Evolutionary conservation across 257 asterid genomes (phyloP), one percentile per base, ranked within the genome.

Genomic region (Eustoma russellianum): DNA sequence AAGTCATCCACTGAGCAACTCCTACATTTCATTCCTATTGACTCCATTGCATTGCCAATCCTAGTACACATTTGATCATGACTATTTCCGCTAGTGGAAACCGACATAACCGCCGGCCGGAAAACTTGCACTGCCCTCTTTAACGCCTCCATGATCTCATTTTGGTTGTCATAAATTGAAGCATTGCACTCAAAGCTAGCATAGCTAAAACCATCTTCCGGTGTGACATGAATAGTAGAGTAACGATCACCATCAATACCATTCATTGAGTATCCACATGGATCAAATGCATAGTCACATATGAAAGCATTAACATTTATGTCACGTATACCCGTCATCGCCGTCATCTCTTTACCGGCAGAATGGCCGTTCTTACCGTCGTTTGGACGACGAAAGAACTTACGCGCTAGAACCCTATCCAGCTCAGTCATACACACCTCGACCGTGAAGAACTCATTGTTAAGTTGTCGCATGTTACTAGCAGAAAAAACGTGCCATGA

Each of bases 191-290:
- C 98, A 56, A 66, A 92, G 58, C 99, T 92, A 0, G 99, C 99
- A 52, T 92, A 92, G 56, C 99, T 92, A 53, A 82, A 88, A 1
- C 90, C 99, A 11, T 92, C 97, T 71, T 92, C 99, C 5, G 98
- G 98, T 9, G 98, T 92, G 13, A 92, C 98, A 55, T 92, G 98
- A 48, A 92, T 80, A 5, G 98, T 92, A 1, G 95, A 92, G 62
- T 92, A 92, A 33, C 95, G 93, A 59, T 69, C 67, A 10, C 74
- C 75, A 28, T 85, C 94, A 5, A 88, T 52, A 0, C 97, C 94
- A 53, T 92, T 92, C 98, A 92, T 92, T 0, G 98, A 92, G 57
- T 92, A 92, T 0, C 98, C 98, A 56, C 98, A 92, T 0, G 98
- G 95, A 52, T 88, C 97, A 33, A 92, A 92, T 6, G 89, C 95